Evolutionary conservation across 352 stramenopile species (phyloP).

Genomic region (Phytophthora chlamydospora): DNA sequence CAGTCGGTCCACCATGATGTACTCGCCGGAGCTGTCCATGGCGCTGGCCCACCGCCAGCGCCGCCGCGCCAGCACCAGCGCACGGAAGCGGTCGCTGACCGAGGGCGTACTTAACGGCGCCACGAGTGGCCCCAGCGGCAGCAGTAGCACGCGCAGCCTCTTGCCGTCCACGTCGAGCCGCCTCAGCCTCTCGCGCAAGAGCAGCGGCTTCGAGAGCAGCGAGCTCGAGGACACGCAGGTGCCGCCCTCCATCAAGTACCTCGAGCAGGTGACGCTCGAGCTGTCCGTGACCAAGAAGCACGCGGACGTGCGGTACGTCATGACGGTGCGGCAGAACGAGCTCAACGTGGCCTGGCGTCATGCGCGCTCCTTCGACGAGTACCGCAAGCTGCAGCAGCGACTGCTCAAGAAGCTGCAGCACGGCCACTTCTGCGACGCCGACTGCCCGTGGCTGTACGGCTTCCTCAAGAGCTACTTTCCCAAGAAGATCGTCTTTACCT

Average conservation of each 20-base stretch:
- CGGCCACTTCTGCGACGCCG: slow-evolving; percentile 75
- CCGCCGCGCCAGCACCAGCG: slow-evolving; percentile 29
- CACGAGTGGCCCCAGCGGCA: slow-evolving; percentile 18
- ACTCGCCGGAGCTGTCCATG: slow-evolving; percentile 38
- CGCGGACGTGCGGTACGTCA: slow-evolving; percentile 64
- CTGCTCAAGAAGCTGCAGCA: slow-evolving; percentile 67
- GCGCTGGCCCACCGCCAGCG: slow-evolving; percentile 30
- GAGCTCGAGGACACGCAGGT: slow-evolving; percentile 38
- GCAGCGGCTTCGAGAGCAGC: slow-evolving; percentile 24
- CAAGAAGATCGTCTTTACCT: slow-evolving; percentile 66
- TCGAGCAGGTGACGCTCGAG: slow-evolving; percentile 57
- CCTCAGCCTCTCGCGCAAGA: slow-evolving; percentile 32
- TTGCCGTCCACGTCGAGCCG: slow-evolving; percentile 1
- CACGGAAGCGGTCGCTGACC: slow-evolving; percentile 34
- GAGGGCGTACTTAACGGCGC: slow-evolving; percentile 9
- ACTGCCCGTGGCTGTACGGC: slow-evolving; percentile 75
- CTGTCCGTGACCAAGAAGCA: slow-evolving; percentile 57
- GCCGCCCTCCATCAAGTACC: slow-evolving; percentile 50
- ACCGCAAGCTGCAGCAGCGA: slow-evolving; percentile 69
- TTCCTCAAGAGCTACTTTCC: slow-evolving; percentile 85
- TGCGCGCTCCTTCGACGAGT: slow-evolving; percentile 73
- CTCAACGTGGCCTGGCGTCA: slow-evolving; percentile 53
- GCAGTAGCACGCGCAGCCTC: slow-evolving; percentile 11
- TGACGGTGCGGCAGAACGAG: slow-evolving; percentile 50
- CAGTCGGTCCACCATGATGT: slow-evolving; percentile 33